Evolutionary conservation across 805 yeast genomes (phyloP).

Genomic region (Kazachstania martiniae): DNA sequence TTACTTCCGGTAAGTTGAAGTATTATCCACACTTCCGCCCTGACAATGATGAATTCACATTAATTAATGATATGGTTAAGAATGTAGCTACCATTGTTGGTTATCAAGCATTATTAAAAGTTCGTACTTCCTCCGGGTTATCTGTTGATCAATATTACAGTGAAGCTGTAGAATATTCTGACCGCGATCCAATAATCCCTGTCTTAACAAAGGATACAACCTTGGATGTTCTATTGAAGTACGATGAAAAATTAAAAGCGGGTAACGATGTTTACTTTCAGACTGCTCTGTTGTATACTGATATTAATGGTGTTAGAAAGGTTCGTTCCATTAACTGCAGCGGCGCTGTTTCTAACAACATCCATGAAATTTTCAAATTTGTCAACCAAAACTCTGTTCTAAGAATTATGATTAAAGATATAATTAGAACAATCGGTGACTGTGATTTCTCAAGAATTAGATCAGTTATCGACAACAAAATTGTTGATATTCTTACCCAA

Average conservation of each 20-base stretch:
- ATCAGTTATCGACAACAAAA: slow-evolving; percentile 40
- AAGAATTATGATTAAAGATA: slow-evolving; percentile 43
- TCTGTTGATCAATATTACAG: slow-evolving; percentile 73
- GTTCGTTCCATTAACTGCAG: slow-evolving; percentile 80
- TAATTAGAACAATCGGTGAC: slow-evolving; percentile 30
- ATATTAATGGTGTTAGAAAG: slow-evolving; percentile 61
- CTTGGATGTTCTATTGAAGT: slow-evolving; percentile 58
- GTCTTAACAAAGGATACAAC: slow-evolving; percentile 51
- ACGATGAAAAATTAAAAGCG: slow-evolving; percentile 59
- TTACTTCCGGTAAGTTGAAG: slow-evolving; percentile 61
- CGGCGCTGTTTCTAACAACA: slow-evolving; percentile 68
- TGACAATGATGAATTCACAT: slow-evolving; percentile 57
- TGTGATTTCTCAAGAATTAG: slow-evolving; percentile 39
- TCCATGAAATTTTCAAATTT: slow-evolving; percentile 64
- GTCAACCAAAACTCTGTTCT: slow-evolving; percentile 64
- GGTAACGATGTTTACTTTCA: slow-evolving; percentile 75
- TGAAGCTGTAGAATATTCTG: slow-evolving; percentile 33
- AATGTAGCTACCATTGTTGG: slow-evolving; percentile 47
- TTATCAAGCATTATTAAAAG: slow-evolving; percentile 70
- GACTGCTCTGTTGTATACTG: slow-evolving; percentile 79
- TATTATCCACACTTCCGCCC: slow-evolving; percentile 58
- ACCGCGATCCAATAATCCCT: slow-evolving; percentile 62
- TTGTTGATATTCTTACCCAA: slow-evolving; percentile 46
- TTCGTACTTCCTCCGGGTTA: slow-evolving; percentile 80
- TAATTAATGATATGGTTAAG: slow-evolving; percentile 49